Base-by-base conservation (phyloP, 495 filamentous ascomycete species). In the Parathielavia appendiculata region DNA sequence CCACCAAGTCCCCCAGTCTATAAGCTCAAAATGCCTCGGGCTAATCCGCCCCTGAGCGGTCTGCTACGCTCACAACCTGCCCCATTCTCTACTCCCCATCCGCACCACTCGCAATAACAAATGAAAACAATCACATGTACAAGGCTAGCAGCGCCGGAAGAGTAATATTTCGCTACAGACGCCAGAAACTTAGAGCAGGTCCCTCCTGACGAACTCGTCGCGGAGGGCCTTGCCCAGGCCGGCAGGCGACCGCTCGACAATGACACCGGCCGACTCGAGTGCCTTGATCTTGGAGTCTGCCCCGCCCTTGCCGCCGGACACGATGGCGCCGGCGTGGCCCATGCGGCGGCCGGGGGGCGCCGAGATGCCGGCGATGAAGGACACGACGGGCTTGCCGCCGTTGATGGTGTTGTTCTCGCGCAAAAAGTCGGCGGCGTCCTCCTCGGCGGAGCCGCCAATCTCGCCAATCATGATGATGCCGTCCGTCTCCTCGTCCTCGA, bases 381-480 rank as follows among this genome's bases (percentile, higher is more conserved):
- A 88, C 56, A 99, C 93, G 55, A 95, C 90, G 58, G 93, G 93
- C 82, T 96, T 99, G 66, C 77, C 77, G 36, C 76, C 76, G 78
- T 95, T 90, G 72, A 81, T 75, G 54, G 84, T 88, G 81, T 97
- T 97, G 76, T 96, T 81, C 66, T 80, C 79, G 81, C 87, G 91
- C 71, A 97, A 79, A 82, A 92, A 98, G 62, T 98, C 93, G 64
- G 69, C 95, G 20, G 91, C 91, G 62, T 98, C 95, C 77, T 98
- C 93, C 78, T 98, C 93, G 50, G 93, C 93, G 51, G 88, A 89
- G 61, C 93, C 93, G 73, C 93, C 93, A 68, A 98, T 97, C 80
- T 98, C 93, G 73, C 93, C 93, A 71, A 98, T 97, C 93, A 98
- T 96, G 79, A 98, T 97, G 69, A 98, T 97, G 73, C 93, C 93